A percentile compares a stretch with the other conserved stretches of the same genome.
Conservation (phyloP, 192 early-diverging fungal species). For the Coemansia aciculifera region DNA sequence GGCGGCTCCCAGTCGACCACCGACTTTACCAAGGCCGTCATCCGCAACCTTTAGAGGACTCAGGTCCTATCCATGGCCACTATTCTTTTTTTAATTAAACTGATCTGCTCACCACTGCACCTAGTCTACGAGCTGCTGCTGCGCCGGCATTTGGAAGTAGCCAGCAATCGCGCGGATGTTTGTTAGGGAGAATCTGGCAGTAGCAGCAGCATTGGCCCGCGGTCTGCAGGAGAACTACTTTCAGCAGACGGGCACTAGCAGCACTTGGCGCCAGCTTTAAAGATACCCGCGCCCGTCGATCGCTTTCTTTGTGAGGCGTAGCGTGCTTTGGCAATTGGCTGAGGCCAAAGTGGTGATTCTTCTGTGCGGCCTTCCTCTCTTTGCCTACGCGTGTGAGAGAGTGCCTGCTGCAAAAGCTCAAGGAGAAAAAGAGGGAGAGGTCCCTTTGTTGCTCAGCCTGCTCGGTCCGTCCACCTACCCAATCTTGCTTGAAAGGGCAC, state of each 20-base stretch:
- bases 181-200: background rate
- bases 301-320: conserved; percentile 10
- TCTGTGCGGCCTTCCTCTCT: background rate
- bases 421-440: conserved; percentile 1
- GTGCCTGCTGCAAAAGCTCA: background rate
- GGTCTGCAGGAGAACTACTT: background rate
- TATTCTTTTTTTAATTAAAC: background rate
- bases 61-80: background rate
- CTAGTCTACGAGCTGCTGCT: background rate
- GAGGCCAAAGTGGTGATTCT: background rate
- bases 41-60: conserved; percentile 54
- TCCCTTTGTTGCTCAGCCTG: background rate
- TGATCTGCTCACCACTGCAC: background rate
- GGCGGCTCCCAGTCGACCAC: conserved; percentile 86
- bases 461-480: background rate
- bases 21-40: conserved; percentile 91
- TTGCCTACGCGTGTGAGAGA: background rate
- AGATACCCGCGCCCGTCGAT: conserved; percentile 5
- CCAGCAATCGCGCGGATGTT: background rate
- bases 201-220: background rate
- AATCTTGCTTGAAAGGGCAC: conserved; percentile 5
- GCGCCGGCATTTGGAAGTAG: background rate
- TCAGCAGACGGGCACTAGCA: background rate
- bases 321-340: conserved; percentile 3
- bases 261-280: background rate